Conservation (phyloP, 2,329 filamentous ascomycete genomes). For the Cladophialophora carrionii region DNA sequence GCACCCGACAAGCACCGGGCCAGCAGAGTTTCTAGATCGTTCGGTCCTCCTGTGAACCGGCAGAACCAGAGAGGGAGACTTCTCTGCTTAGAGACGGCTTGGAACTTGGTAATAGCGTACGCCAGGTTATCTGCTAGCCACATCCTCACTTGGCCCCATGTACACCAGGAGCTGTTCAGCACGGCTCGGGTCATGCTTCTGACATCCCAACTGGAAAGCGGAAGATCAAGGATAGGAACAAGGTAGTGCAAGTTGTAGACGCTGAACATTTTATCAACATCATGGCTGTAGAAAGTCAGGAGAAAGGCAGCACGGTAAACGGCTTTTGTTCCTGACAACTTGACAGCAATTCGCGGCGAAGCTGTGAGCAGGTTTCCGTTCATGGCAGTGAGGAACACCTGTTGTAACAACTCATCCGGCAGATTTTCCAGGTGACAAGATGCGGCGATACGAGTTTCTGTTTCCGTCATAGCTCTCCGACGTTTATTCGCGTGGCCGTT, state of each 20-base stretch:
- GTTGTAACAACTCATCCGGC: conserved; percentile 16
- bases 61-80: not conserved
- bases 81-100: not conserved
- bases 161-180: conserved; percentile 18
- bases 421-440: conserved; percentile 11
- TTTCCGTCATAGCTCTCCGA: not conserved
- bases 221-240: conserved; percentile 13
- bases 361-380: conserved; percentile 20
- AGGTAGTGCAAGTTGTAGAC: conserved; percentile 14
- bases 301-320: conserved; percentile 19
- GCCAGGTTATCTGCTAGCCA: conserved; percentile 11
- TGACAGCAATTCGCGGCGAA: conserved; percentile 19
- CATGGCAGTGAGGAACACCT: conserved; percentile 17
- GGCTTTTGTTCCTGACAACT: conserved; percentile 15
- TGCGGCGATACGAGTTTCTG: not conserved
- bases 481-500: conserved; percentile 7
- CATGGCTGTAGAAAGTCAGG: conserved; percentile 18
- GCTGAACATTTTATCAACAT: conserved; percentile 14
- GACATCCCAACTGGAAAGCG: conserved; percentile 14
- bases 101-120: not conserved
- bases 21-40: not conserved
- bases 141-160: conserved; percentile 16
- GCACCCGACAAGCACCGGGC: conserved; percentile 6
- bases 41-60: conserved; percentile 1
- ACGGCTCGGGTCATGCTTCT: conserved; percentile 24